Base-by-base conservation (phyloP, 2,329 filamentous ascomycete species). In the Ramularia endophylla region DNA sequence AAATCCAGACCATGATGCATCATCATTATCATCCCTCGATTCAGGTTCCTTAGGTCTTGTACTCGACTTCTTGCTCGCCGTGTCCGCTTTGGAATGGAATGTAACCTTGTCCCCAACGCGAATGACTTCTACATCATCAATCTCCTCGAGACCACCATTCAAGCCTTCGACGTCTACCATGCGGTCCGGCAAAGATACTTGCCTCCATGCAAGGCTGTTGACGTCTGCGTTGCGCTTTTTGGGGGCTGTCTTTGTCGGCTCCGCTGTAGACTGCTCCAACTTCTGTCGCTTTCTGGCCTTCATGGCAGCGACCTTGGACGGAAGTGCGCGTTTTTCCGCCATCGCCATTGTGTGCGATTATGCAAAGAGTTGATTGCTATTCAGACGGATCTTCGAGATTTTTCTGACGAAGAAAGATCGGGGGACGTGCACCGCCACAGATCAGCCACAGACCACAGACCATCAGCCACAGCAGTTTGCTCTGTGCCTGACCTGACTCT, bases 141-240 rank as follows among this genome's bases (percentile, higher is more conserved):
- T 83, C 57, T 97, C 89, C 57, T 98, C 88, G 2, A 98, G 68
- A 0, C 86, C 88, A 4, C 47, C 47, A 55, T 83, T 94, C 63
- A 98, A 95, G 0, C 92, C 92, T 50, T 94, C 88, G n/a, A 86
- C 86, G 66, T 95, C 87, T 33, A 90, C 81, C 54, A 89, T 72
- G 59, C 84, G 80, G 58, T 89, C 85, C 5, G 87, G 86, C 54
- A 83, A 68, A 27, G 69, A 60, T 3, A 92, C 78, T 15, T 78
- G 71, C 47, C 74, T 76, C 80, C 80, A 84, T 56, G 69, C 66
- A 41, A 83, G 65, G 28, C 62, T 44, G 22, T 52, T 47, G 29
- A 51, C 42, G 28, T 42, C 40, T 32, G 49, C 41, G 41, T 54
- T 47, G 18, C 39, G 47, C 34, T 40, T 47, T 34, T 52, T 45